Evolutionary conservation across 2,329 filamentous ascomycete genomes (phyloP), one percentile per base, ranked within the genome.

Genomic region (Boeremia lycopersici): DNA sequence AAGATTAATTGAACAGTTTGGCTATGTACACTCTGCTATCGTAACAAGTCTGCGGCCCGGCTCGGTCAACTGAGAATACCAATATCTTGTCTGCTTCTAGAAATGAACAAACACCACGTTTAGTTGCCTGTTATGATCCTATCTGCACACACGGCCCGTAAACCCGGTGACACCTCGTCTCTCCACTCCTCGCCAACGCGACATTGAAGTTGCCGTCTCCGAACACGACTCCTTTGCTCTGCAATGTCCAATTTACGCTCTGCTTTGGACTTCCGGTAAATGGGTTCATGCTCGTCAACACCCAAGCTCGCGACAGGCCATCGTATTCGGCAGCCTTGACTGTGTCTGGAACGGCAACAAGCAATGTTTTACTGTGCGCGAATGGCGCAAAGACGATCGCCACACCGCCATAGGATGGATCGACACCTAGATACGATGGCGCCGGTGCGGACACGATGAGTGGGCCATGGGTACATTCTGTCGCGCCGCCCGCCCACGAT

Each of bases 191-290:
- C 17, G 53, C 63, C 35, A 70, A 30, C 5, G 45, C 60, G 2
- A 29, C 52, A 35, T 53, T 53, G 26, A 73, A 71, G 9, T 49
- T 46, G 11, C 25, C 47, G 50, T 77, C 76, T 15, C 72, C 74
- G 65, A 78, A 78, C 6, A 78, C 53, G 2, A 74, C 68, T 2
- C 71, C 71, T 62, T 79, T 79, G 3, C 70, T 70, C 29, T 73
- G 62, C 26, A 78, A 33, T 2, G 71, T 76, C 77, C 77, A 79
- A 25, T 72, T 69, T 7, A 69, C 67, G n/a, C 51, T 57, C 13
- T 44, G 48, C 15, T 63, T 60, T 6, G 58, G 36, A 47, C 60
- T 60, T 0, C 65, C 67, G 1, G 66, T 70, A 29, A 50, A 67
- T n/a, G 61, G 49, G 48, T 59, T 66, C 59, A 64, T 66, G 17